Evolutionary conservation across 2,329 filamentous ascomycete genomes (phyloP).

Genomic region (Aspergillus intermedius): DNA sequence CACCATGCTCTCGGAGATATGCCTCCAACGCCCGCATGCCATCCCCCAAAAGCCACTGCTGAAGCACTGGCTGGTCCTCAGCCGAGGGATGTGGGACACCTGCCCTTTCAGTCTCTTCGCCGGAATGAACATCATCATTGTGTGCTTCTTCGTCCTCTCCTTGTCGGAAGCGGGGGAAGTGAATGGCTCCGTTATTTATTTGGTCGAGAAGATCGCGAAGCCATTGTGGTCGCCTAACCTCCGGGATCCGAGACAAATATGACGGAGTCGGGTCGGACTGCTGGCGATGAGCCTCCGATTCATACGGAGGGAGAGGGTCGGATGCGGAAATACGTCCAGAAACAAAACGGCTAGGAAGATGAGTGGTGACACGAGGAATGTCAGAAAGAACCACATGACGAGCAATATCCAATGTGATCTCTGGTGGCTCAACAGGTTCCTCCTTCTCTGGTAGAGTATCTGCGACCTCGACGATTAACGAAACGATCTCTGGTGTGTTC

Average conservation of each 20-base stretch:
- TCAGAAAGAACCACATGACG: constrained; percentile 75
- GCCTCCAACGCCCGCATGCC: constrained; percentile 29
- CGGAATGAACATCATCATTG: constrained; percentile 5
- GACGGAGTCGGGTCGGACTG: constrained; percentile 29
- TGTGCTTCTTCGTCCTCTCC: constrained; percentile 13
- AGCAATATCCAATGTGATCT: constrained; percentile 54
- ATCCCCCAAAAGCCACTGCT: constrained; percentile 28
- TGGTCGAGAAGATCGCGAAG: constrained; percentile 31
- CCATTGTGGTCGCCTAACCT: constrained; percentile 28
- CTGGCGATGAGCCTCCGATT: constrained; percentile 34
- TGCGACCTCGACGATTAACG: constrained; percentile 63
- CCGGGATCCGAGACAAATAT: constrained; percentile 26
- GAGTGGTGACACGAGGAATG: constrained; percentile 61
- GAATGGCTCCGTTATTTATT: constrained; percentile 26
- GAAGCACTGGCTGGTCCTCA: constrained; percentile 22
- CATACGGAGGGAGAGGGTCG: constrained; percentile 70
- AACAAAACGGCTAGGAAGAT: constrained; percentile 62
- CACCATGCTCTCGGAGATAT: constrained; percentile 33
- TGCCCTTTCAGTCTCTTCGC: constrained; percentile 8
- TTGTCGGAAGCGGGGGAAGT: constrained; percentile 17
- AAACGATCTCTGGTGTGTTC: constrained; percentile 67
- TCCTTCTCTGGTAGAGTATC: constrained; percentile 45
- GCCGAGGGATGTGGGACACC: constrained; percentile 13
- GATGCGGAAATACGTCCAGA: constrained; percentile 64
- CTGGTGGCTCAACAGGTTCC: constrained; percentile 38